Conservation (phyloP, 2,329 filamentous ascomycete species). For the Claviceps citrina region DNA sequence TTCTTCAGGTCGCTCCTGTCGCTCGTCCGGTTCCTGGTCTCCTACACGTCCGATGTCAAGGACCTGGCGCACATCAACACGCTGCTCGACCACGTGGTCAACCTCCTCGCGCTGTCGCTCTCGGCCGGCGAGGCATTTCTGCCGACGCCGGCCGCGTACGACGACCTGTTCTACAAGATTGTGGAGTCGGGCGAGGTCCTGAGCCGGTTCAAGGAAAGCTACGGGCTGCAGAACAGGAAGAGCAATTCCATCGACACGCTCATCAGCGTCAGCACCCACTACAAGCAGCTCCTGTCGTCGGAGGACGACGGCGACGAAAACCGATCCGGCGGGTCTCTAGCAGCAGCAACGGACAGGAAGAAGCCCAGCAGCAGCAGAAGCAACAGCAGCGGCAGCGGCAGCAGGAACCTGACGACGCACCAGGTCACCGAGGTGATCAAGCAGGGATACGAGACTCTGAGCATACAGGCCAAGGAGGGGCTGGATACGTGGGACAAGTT, state of each 20-base stretch:
- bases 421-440: conserved; percentile 89
- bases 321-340: too few species aligned
- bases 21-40: conserved; percentile 78
- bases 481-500: conserved; percentile 75
- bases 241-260: conserved; percentile 70
- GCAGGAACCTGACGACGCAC: conserved; percentile 57
- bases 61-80: conserved; percentile 51
- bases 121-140: conserved; percentile 83
- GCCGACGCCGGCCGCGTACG: conserved; percentile 73
- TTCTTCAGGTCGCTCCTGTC: conserved; percentile 81
- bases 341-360: too few species aligned
- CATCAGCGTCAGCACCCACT: conserved; percentile 70
- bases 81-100: conserved; percentile 63
- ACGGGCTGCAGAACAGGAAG: conserved; percentile 40
- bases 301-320: conserved; percentile 25
- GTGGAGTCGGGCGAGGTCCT: conserved; percentile 81
- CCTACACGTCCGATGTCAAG: conserved; percentile 66
- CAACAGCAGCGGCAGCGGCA: too few species aligned
- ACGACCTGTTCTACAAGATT: conserved; percentile 96
- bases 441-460: conserved; percentile 87
- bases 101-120: conserved; percentile 68
- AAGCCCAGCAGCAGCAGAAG: too few species aligned
- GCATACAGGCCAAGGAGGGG: conserved; percentile 77
- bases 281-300: conserved; percentile 59
- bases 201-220: conserved; percentile 66